Percentiles rank a stretch among this genome's conserved stretches.
Conservation (phyloP, 768 basidiomycete species). For the Tulasnella sp. region DNA sequence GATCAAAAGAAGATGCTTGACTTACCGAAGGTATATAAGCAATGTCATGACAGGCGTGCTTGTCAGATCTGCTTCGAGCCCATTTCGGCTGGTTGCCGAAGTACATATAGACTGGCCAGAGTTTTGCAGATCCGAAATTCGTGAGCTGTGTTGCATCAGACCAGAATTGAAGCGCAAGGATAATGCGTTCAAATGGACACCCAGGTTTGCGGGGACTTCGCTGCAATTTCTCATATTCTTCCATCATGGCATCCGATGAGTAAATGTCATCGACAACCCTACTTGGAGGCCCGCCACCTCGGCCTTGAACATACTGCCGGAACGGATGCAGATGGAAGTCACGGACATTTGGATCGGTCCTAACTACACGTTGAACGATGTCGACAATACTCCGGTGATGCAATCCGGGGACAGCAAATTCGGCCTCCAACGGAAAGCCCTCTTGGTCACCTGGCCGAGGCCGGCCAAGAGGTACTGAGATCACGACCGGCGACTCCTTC, state of each 20-base stretch:
- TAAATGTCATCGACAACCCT: conserved; percentile 26
- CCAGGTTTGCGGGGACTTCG: not conserved
- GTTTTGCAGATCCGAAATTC: conserved; percentile 32
- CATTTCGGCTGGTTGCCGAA: conserved; percentile 33
- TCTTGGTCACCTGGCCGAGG: not conserved
- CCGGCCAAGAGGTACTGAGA: too few species aligned
- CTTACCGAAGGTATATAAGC: conserved; percentile 29
- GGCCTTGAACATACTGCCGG: not conserved
- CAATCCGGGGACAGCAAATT: not conserved
- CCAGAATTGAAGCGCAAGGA: conserved; percentile 25
- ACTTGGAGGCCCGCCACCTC: not conserved
- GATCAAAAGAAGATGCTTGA: too few species aligned
- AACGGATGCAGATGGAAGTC: conserved; percentile 1
- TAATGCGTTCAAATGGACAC: not conserved
- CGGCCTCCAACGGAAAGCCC: not conserved
- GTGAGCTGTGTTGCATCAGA: conserved; percentile 35
- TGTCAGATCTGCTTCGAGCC: not conserved
- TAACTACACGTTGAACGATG: not conserved
- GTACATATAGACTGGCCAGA: conserved; percentile 33
- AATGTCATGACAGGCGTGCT: conserved; percentile 14
- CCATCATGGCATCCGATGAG: conserved; percentile 1
- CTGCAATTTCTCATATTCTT: conserved; percentile 10
- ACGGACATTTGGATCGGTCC: not conserved
- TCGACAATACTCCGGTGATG: not conserved
- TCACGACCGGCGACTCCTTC: not conserved